Evolutionary conservation across 805 yeast genomes (phyloP).

Genomic region (Saitoella complicata): DNA sequence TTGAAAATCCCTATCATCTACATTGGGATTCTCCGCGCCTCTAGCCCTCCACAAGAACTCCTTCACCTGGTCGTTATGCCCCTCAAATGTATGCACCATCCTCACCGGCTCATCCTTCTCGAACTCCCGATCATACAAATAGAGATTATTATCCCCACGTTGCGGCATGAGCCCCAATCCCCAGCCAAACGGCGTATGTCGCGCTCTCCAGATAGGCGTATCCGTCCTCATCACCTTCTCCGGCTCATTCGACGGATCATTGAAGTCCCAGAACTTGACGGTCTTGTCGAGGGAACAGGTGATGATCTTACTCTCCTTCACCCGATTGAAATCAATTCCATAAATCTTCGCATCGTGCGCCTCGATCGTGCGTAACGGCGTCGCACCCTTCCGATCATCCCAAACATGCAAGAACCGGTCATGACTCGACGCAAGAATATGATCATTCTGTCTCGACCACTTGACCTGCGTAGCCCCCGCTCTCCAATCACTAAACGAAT

Average conservation of each 20-base stretch:
- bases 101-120: conserved; percentile 25
- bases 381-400: conserved; percentile 75
- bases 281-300: conserved; percentile 78
- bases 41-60: conserved; percentile 80
- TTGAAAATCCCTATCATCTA: conserved; percentile 71
- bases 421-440: conserved; percentile 73
- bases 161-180: conserved; percentile 84
- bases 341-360: conserved; percentile 83
- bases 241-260: conserved; percentile 27
- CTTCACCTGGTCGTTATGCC: conserved; percentile 70
- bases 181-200: conserved; percentile 76
- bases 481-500: conserved; percentile 81
- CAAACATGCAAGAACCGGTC: conserved; percentile 67
- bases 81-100: conserved; percentile 49
- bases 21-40: conserved; percentile 25
- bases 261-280: conserved; percentile 67
- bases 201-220: conserved; percentile 78
- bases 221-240: conserved; percentile 46
- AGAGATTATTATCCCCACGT: conserved; percentile 60
- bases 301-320: conserved; percentile 42
- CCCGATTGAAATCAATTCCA: conserved; percentile 68
- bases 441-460: conserved; percentile 68
- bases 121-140: conserved; percentile 5
- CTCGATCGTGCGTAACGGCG: conserved; percentile 46
- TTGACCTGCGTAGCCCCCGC: conserved; percentile 92